Conservation (phyloP, 306 rosid genomes). For the Ormosia emarginata region DNA sequence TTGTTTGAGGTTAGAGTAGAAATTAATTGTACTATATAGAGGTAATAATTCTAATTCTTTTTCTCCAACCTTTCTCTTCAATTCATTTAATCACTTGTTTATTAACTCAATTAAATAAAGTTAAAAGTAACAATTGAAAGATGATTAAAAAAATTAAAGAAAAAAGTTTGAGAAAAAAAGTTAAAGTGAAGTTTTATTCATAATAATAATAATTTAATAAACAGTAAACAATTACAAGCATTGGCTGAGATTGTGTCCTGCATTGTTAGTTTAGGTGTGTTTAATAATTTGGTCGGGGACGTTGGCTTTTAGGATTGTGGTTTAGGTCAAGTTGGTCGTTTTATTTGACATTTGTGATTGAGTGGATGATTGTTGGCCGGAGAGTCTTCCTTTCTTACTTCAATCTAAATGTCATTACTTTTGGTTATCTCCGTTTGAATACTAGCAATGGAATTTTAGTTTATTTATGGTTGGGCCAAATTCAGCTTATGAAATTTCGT, state of each 20-base stretch:
- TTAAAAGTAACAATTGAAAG: too few species aligned
- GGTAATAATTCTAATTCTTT: too few species aligned
- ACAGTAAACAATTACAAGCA: not conserved
- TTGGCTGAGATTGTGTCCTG: not conserved
- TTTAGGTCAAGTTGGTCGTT: not conserved
- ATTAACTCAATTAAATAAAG: too few species aligned
- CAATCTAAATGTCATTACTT: conserved; percentile 27
- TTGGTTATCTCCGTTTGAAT: not conserved
- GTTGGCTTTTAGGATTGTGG: conserved; percentile 2
- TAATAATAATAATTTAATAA: not conserved
- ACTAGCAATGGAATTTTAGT: not conserved
- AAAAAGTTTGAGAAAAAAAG: too few species aligned
- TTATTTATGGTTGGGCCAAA: not conserved
- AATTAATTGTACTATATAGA: not conserved
- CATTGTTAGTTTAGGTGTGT: not conserved
- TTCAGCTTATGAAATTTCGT: not conserved
- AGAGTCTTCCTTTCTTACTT: conserved; percentile 33
- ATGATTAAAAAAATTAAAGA: too few species aligned
- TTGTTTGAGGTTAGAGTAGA: not conserved
- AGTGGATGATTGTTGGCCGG: conserved; percentile 26
- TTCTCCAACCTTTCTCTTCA: too few species aligned
- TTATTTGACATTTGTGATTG: conserved; percentile 31
- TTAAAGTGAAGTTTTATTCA: too few species aligned
- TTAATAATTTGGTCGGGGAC: not conserved
- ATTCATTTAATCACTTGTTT: too few species aligned